These are phyloP conservation scores for Chamaenerion angustifolium DNA, from an alignment of 345 rosid species.

Conservation along the genomic window DNA sequence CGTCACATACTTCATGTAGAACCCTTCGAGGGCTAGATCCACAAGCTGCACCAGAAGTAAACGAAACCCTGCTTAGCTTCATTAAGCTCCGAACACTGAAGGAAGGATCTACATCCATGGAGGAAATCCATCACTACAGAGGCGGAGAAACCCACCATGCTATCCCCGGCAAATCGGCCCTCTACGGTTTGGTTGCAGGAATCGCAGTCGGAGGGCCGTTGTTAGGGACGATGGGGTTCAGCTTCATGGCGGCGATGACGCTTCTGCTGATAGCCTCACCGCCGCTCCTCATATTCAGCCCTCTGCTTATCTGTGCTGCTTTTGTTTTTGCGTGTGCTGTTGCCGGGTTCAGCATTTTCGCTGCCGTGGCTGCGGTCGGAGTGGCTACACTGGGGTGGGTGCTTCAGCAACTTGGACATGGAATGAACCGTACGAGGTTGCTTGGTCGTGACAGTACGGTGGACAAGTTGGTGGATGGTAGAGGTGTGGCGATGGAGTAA, in stretches of 20 bases:
- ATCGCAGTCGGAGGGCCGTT: constrained; percentile 22
- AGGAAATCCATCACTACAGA: too few relatives aligned
- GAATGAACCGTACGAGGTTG: constrained; percentile 8
- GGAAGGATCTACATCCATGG: too few relatives aligned
- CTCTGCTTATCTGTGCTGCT: constrained; percentile 15
- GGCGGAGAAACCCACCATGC: background rate
- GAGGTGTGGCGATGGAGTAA: background rate
- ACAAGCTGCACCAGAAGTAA: too few relatives aligned
- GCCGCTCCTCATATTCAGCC: constrained; percentile 23
- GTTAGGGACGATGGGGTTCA: constrained; percentile 22
- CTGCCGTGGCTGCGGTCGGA: constrained; percentile 22
- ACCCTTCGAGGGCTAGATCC: too few relatives aligned
- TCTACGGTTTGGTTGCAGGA: constrained; percentile 15
- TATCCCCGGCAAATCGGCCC: background rate
- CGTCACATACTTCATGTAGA: too few relatives aligned
- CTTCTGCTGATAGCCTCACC: constrained; percentile 25
- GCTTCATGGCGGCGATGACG: constrained; percentile 18
- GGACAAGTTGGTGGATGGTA: constrained; percentile 1
- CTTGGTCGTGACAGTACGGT: constrained; percentile 6
- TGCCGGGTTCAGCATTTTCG: constrained; percentile 22
- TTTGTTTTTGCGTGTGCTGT: constrained; percentile 15
- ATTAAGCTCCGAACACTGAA: too few relatives aligned
- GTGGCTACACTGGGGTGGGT: constrained; percentile 18
- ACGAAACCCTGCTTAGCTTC: too few relatives aligned
- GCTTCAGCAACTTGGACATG: constrained; percentile 7